Base-by-base conservation (phyloP, 129 eudicot species). In the Dittrichia graveolens region DNA sequence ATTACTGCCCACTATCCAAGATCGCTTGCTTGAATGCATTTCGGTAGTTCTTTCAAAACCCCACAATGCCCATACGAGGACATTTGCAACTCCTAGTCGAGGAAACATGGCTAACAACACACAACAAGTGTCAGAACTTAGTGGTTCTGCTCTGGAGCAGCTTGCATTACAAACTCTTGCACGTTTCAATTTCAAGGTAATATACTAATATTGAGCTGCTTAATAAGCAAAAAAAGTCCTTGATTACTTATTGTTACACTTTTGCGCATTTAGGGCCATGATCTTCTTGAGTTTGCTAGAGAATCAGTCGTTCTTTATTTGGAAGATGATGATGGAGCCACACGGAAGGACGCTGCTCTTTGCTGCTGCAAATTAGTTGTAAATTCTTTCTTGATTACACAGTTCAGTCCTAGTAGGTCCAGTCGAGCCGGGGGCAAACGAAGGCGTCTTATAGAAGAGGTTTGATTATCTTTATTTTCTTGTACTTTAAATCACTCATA, bases 121-220 rank as follows among this genome's bases (percentile, higher is more conserved):
- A 40, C 77, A 73, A 68, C 95, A 78, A 82, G 88, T 89, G 53
- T 72, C 92, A 53, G 96, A 93, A 59, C 95, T 85, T 50, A 69
- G 86, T 79, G 87, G 95, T 65, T 84, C 96, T 78, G 92, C 88
- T 84, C 74, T 85, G 72, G 96, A 90, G 73, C 98, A 93, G 80
- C 95, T 93, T 61, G 98, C 96, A 49, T 83, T 93, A 83, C 98
- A 93, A 69, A 90, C 98, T 45, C 96, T 93, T 46, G 90, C 96
- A 37, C 88, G 85, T 31, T 93, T 93, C 80, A 90, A 93, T 82
- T 93, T 93, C 79, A 90, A 84, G 98, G 98, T 90, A 47, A 56
- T 50, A 49, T 52, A 5, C 47, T 24, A 43, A 43, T 31, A 46
- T 68, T 38, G 18, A 24, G 45, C 61, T 46, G 56, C 47, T 35